Base-by-base conservation (phyloP, 2,329 filamentous ascomycete species). In the Proliferodiscus dingleyae region DNA sequence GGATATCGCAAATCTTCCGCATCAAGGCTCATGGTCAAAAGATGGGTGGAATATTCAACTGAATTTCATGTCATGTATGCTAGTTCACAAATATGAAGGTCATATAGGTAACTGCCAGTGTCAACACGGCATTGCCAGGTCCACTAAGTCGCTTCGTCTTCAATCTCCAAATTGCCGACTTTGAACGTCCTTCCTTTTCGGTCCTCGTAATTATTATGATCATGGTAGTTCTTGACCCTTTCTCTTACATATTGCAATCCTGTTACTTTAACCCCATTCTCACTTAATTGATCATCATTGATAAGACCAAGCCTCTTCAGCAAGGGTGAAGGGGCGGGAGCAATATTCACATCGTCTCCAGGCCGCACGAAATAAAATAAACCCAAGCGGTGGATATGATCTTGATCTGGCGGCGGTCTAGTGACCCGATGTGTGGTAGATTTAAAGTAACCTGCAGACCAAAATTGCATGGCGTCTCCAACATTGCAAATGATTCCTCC, bases 401-500 rank as follows among this genome's bases (percentile, higher is more conserved):
- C 58, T 54, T 72, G 70, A 47, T 73, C 70, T 0, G 63, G 58
- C 0, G 70, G 70, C 2, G 70, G 70, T 0, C 62, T 66, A 1
- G 70, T 65, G 2, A 71, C 69, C 11, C 70, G 63, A 45, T 73
- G 70, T 18, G 71, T 64, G 44, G 66, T 69, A 49, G 66, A 69
- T 58, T 68, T 71, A 2, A 72, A 52, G 48, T 71, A 1, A 71
- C 68, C 66, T 62, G 33, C 37, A n/a, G 41, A 51, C 41, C 38
- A 48, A 37, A 53, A 44, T 34, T 47, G 30, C 43, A 77, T 61
- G 3, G 70, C 66, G 59, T 77, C 74, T 10, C 70, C 73, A 1
- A 71, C 68, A 50, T 77, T 78, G 46, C 76, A 71, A 0, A 71
- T 73, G 42, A 78, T 75, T n/a, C 68, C 73, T 0, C 68, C 71